Conservation (phyloP, 257 asterid genomes). For the Solanum lycopersicoides region DNA sequence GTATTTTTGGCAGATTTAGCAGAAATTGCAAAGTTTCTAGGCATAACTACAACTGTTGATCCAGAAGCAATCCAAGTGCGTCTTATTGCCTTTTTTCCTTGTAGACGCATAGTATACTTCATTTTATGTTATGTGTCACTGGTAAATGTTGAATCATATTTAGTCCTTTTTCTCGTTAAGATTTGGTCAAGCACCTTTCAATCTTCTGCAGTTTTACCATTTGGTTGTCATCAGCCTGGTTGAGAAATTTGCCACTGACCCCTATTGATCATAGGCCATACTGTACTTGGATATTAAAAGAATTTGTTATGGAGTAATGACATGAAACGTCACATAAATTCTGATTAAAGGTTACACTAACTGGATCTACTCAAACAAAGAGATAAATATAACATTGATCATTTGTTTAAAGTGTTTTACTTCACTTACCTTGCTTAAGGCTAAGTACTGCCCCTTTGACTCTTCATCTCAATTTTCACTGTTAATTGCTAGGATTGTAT, state of each 20-base stretch:
- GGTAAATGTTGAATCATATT: neutral
- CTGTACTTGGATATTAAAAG: neutral
- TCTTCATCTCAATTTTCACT: neutral
- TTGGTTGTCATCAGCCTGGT: neutral
- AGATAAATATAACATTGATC: neutral
- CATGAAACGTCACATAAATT: neutral
- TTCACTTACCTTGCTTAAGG: neutral
- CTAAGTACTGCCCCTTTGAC: neutral
- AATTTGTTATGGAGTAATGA: neutral
- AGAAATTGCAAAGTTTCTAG: slow-evolving; percentile 94
- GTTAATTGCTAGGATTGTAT: neutral
- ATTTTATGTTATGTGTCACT: neutral
- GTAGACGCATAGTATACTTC: neutral
- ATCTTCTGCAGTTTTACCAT: neutral
- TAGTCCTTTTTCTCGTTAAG: neutral
- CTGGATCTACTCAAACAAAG: neutral
- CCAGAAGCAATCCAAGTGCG: slow-evolving; percentile 94
- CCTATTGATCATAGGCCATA: neutral
- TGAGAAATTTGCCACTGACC: neutral
- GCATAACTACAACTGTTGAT: slow-evolving; percentile 80
- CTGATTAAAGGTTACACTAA: neutral
- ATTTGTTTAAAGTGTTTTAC: neutral
- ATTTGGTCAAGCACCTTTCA: neutral
- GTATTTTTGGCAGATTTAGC: slow-evolving; percentile 66
- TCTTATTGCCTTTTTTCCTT: neutral